These are phyloP conservation scores for Pseudogymnoascus destructans DNA, from an alignment of 2,329 filamentous ascomycete genomes.

Conservation along the genomic window DNA sequence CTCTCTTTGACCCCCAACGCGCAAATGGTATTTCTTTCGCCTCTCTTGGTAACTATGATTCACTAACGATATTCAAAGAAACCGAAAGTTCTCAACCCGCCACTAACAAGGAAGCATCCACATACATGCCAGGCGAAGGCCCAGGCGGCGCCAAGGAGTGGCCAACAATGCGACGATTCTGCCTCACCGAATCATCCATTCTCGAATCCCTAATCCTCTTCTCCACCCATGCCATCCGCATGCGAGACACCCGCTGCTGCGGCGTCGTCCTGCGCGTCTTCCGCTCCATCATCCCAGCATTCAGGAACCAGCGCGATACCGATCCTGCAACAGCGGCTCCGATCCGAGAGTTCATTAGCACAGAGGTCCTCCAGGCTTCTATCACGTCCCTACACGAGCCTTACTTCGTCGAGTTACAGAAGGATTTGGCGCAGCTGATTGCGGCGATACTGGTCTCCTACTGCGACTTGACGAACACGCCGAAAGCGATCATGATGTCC, in stretches of 20 bases:
- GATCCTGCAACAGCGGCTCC: slow-evolving; percentile 28
- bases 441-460: slow-evolving; percentile 74
- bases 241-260: slow-evolving; percentile 82
- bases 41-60: neutral
- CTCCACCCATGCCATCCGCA: slow-evolving; percentile 77
- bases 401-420: slow-evolving; percentile 93
- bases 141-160: slow-evolving; percentile 27
- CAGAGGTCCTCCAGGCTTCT: slow-evolving; percentile 77
- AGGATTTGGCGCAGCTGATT: slow-evolving; percentile 78
- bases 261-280: slow-evolving; percentile 78
- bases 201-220: slow-evolving; percentile 85
- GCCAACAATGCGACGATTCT: slow-evolving; percentile 64
- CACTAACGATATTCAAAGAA: slow-evolving; percentile 8
- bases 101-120: slow-evolving; percentile 22
- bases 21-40: slow-evolving; percentile 37
- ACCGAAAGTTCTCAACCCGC: neutral
- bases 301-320: slow-evolving; percentile 28
- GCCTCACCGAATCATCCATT: slow-evolving; percentile 62
- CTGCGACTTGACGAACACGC: slow-evolving; percentile 53
- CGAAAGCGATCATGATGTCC: slow-evolving; percentile 61
- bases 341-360: slow-evolving; percentile 81
- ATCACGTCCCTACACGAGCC: slow-evolving; percentile 86
- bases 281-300: slow-evolving; percentile 71
- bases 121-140: slow-evolving; percentile 16
- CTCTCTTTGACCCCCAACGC: slow-evolving; percentile 66